Evolutionary conservation across 2,329 filamentous ascomycete genomes (phyloP).

Genomic region (Elsinoe arachidis): DNA sequence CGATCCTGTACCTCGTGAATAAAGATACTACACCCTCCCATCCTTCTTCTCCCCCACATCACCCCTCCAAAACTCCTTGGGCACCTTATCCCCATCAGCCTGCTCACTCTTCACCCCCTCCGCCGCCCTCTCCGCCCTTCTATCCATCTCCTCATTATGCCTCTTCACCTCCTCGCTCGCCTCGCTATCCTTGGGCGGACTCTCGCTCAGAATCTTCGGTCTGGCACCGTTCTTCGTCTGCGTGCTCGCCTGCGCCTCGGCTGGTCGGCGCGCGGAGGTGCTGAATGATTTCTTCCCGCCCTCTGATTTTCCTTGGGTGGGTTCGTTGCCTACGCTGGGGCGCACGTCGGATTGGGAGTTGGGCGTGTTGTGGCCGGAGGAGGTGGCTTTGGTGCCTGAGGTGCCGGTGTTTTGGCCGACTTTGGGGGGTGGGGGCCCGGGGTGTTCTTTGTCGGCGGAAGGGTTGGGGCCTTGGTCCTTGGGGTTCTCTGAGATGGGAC

Average conservation of each 20-base stretch:
- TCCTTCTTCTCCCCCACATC: constrained; percentile 27
- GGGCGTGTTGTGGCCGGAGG: constrained; percentile 18
- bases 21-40: neutral
- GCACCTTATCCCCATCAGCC: constrained; percentile 33
- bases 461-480: constrained; percentile 34
- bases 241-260: constrained; percentile 12
- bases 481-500: constrained; percentile 34
- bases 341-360: constrained; percentile 10
- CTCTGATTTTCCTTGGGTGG: neutral
- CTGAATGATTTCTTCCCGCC: constrained; percentile 14
- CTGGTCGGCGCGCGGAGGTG: constrained; percentile 3
- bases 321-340: constrained; percentile 3
- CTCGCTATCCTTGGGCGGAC: constrained; percentile 26
- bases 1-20: neutral
- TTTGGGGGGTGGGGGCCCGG: constrained; percentile 36
- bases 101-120: constrained; percentile 25
- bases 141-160: constrained; percentile 38
- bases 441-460: constrained; percentile 36
- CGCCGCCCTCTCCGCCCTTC: constrained; percentile 34
- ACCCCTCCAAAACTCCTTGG: constrained; percentile 31
- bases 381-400: constrained; percentile 22
- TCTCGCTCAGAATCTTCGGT: constrained; percentile 36
- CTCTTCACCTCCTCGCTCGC: constrained; percentile 30
- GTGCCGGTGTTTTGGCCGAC: constrained; percentile 29
- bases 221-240: constrained; percentile 28